Conservation (phyloP, 176 grass and related monocot species). For the Aegilops umbellulata region DNA sequence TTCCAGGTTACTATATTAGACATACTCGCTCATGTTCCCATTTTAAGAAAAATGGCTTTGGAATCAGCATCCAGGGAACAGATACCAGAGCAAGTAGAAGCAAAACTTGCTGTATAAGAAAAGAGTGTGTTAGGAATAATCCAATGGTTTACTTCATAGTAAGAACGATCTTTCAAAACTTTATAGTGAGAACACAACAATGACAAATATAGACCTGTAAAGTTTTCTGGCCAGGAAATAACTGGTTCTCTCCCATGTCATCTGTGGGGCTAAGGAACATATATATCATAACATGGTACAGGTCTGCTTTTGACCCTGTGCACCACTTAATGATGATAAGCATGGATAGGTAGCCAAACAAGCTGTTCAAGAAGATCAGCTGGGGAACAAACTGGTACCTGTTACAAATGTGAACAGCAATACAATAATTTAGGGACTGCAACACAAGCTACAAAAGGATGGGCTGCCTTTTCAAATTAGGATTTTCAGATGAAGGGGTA, state of each 20-base stretch:
- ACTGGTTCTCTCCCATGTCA: slow-evolving; percentile 84
- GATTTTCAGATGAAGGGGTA: too few relatives aligned
- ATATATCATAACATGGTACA: slow-evolving; percentile 99
- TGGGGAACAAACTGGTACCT: slow-evolving; percentile 89
- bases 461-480: slow-evolving; percentile 5
- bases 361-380: slow-evolving; percentile 88
- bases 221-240: slow-evolving; percentile 84
- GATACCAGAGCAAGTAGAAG: slow-evolving; percentile 78
- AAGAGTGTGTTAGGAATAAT: neutral
- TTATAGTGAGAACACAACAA: neutral
- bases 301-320: slow-evolving; percentile 81
- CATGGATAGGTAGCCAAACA: slow-evolving; percentile 91
- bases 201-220: slow-evolving; percentile 59
- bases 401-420: slow-evolving; percentile 22
- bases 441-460: slow-evolving; percentile 9
- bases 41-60: slow-evolving; percentile 87
- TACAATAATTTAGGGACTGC: slow-evolving; percentile 11
- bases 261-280: slow-evolving; percentile 97
- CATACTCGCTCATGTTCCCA: slow-evolving; percentile 70
- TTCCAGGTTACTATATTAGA: neutral
- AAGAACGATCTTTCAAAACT: too few relatives aligned
- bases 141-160: neutral
- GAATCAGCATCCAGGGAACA: slow-evolving; percentile 96
- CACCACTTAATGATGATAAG: slow-evolving; percentile 95
- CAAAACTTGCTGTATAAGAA: slow-evolving; percentile 54